Evolutionary conservation across 768 basidiomycete species (phyloP), one percentile per base, ranked within the genome.

Genomic region (Amanita pseudoporphyria): DNA sequence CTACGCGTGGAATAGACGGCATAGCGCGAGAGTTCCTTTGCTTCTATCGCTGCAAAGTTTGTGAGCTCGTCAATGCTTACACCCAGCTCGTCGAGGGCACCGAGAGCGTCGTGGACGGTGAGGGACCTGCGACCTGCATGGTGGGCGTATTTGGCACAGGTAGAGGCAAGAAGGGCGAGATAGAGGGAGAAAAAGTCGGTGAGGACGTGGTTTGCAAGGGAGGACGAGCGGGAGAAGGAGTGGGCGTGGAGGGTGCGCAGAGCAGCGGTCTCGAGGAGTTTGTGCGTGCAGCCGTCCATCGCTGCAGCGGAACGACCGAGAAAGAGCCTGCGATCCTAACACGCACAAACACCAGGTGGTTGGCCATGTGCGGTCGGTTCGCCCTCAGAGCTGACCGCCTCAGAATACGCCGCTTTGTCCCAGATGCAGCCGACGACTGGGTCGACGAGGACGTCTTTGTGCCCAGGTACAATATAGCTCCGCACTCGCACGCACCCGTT

Each of bases 401-500:
- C 13, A 3, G 71, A 39, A 70, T 85, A 26, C 70, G 74, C 16
- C 69, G 70, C 6, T 65, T 73, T 47, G 58, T 77, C 32, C 59
- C 76, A 31, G 59, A 66, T n/a, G 60, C n/a, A n/a, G n/a, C 73
- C 1, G 66, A 62, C 3, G 75, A 78, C 31, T 82, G 81, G 80
- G 59, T 78, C 19, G 66, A 72, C 45, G 65, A 74, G 51, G 70
- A 74, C 21, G 58, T 64, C 12, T 84, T 81, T 6, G 58, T 78
- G 26, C 77, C 78, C 1, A 67, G 89, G 48, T 87, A 88, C 61
- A 94, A 94, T 61, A 78, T 93, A 52, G 88, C 91, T 1, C 92
- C 92, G 0, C 83, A 82, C 39, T 77, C 85, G 0, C 71, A 83
- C 44, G 84, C 81, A 0, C 87, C 90, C 18, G 85, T 94, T 31